Conservation (phyloP, 148 eudicot species). For the Chenopodium quinoa region DNA sequence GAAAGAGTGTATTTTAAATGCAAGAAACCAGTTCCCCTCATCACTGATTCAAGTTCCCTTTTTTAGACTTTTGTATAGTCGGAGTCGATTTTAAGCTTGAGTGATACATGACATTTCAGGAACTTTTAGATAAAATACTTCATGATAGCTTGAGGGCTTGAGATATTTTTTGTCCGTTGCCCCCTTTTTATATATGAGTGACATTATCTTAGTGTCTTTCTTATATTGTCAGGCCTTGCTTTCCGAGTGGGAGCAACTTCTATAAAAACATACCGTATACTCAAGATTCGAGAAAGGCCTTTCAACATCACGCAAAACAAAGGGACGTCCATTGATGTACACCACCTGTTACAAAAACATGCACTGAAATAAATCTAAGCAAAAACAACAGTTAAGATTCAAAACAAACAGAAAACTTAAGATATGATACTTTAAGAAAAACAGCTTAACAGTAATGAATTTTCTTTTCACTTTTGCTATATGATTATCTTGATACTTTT, state of each 20-base stretch:
- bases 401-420: not conserved
- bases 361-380: not conserved
- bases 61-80: no score
- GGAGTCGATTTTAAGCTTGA: no score
- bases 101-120: no score
- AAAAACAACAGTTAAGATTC: not conserved
- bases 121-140: no score
- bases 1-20: no score
- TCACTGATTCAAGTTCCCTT: no score
- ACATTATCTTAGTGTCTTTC: no score
- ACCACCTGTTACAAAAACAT: slow-evolving; percentile 58
- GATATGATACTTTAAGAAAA: not conserved
- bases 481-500: not conserved
- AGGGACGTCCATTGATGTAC: slow-evolving; percentile 90
- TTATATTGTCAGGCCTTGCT: not conserved
- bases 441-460: not conserved
- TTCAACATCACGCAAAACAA: slow-evolving; percentile 96
- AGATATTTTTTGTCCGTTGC: no score
- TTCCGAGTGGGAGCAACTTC: not conserved
- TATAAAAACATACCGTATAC: slow-evolving; percentile 72
- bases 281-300: slow-evolving; percentile 95
- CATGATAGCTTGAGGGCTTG: no score
- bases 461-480: not conserved
- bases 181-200: no score
- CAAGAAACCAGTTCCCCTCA: no score